Evolutionary conservation across 306 rosid species (phyloP).

Genomic region (Trichosanthes cucumerina): DNA sequence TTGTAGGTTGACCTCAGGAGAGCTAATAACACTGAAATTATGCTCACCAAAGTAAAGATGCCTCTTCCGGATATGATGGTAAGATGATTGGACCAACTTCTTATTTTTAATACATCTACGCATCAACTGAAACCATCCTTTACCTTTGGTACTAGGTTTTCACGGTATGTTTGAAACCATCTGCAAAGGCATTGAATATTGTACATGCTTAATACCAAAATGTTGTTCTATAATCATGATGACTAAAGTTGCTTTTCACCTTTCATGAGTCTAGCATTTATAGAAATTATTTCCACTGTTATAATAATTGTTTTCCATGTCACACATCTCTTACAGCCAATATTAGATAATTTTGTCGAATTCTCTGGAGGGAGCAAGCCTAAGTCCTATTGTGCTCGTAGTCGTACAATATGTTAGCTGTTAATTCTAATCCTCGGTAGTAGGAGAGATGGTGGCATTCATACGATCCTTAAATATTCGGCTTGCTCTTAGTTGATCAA

Average conservation of each 20-base stretch:
- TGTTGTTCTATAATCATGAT: neutral
- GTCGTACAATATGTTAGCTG: neutral
- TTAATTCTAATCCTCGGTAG: neutral
- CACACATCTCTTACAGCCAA: neutral
- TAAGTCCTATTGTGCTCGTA: neutral
- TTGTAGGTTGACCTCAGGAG: conserved; percentile 86
- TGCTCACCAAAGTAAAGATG: conserved; percentile 99
- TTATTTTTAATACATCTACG: neutral
- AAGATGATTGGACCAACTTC: conserved; percentile 25
- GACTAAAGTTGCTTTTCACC: neutral
- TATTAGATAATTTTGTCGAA: neutral
- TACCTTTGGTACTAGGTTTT: neutral
- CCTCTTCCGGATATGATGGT: conserved; percentile 99
- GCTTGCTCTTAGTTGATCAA: neutral
- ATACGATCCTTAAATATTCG: neutral
- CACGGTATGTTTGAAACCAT: neutral
- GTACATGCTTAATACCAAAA: neutral
- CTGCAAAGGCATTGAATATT: neutral
- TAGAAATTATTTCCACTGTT: neutral
- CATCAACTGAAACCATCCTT: neutral
- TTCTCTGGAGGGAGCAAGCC: neutral
- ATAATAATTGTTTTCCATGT: neutral
- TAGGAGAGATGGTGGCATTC: neutral
- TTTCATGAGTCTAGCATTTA: neutral
- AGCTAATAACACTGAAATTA: conserved; percentile 94